Conservation (phyloP, 2,329 filamentous ascomycete genomes). For the Dactylellina haptotyla region DNA sequence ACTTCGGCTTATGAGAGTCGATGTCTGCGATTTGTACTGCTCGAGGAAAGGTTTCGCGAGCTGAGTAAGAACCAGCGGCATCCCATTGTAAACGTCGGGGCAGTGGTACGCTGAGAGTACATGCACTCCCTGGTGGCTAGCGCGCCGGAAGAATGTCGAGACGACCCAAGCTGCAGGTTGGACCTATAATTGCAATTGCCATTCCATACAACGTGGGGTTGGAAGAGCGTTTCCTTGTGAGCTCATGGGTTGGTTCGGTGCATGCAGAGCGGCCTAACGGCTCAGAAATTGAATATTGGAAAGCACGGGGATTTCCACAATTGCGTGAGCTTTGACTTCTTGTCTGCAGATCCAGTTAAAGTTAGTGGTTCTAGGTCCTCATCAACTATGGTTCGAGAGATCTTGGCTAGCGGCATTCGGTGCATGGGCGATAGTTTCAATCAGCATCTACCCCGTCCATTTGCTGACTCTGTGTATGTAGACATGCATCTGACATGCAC, state of each 20-base stretch:
- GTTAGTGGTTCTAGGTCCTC: background rate
- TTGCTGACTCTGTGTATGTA: background rate
- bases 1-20: slow-evolving; percentile 2
- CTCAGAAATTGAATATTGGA: background rate
- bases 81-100: background rate
- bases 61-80: slow-evolving; percentile 11
- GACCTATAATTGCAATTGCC: slow-evolving; percentile 44
- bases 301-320: slow-evolving; percentile 23
- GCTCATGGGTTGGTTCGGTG: slow-evolving; percentile 2
- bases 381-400: background rate
- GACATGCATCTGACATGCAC: background rate
- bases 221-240: slow-evolving; percentile 14
- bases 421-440: background rate
- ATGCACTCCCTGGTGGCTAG: background rate
- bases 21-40: background rate
- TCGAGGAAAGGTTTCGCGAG: background rate
- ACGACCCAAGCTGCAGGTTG: slow-evolving; percentile 4
- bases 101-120: background rate
- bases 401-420: background rate
- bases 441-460: background rate
- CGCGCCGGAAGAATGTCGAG: slow-evolving; percentile 19
- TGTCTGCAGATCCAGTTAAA: background rate
- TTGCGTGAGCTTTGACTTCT: slow-evolving; percentile 33
- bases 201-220: slow-evolving; percentile 17
- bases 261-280: slow-evolving; percentile 1